Percentiles rank a stretch among this genome's conserved stretches.
Evolutionary conservation across 2,329 filamentous ascomycete species (phyloP).

Genomic region (Trichoderma polysporum): DNA sequence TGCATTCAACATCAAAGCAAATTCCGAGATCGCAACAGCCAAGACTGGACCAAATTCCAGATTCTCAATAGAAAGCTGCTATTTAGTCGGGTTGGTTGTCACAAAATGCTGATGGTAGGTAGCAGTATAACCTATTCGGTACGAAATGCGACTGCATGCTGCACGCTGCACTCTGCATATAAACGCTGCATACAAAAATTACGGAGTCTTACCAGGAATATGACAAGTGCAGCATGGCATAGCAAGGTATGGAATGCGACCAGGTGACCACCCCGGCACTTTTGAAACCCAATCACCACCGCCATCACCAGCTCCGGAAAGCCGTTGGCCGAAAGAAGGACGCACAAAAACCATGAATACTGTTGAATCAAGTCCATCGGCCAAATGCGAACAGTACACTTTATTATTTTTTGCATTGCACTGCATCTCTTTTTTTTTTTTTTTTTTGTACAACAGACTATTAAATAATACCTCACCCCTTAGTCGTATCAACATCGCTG

Average conservation of each 20-base stretch:
- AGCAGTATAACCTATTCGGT: not conserved
- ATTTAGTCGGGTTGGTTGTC: not conserved
- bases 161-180: not conserved
- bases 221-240: not conserved
- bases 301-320: not conserved
- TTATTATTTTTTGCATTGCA: not conserved
- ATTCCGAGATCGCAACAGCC: not conserved
- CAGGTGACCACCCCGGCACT: not conserved
- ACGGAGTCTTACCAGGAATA: not conserved
- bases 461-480: not conserved
- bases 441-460: not conserved
- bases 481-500: not conserved
- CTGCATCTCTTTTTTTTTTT: not conserved
- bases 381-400: not conserved
- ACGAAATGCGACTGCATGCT: slow-evolving; percentile 6
- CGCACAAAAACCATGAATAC: not conserved
- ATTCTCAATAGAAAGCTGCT: not conserved
- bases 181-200: not conserved
- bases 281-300: not conserved
- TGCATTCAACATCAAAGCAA: not conserved
- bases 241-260: not conserved
- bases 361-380: not conserved
- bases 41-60: not conserved
- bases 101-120: not conserved
- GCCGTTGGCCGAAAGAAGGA: not conserved